Base-by-base conservation (phyloP, 2,329 filamentous ascomycete genomes). In the Aureobasidium uvarum region DNA sequence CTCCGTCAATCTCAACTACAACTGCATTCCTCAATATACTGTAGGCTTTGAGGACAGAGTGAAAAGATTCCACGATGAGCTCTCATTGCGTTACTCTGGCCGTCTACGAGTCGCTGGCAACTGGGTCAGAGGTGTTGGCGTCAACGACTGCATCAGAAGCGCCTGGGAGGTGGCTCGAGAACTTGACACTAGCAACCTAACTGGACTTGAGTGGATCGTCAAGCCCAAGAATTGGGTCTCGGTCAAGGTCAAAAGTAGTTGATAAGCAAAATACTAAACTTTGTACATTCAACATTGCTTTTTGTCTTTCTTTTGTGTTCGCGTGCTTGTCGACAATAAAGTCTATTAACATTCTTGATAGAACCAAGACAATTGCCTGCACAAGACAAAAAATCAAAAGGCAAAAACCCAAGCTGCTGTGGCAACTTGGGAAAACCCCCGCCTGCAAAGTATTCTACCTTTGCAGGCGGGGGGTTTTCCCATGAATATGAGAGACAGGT, bases 21-120 rank as follows among this genome's bases (percentile, higher is more conserved):
- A 95, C 68, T 96, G 92, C 74, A 95, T 99, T 69, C 94, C 95
- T 13, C 95, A 99, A 78, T 96, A 96, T 75, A 84, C 83, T 0
- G 87, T 96, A 1, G 92, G 92, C 41, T 94, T 98, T 76, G 77
- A 84, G 31, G 76, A 80, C 10, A 83, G 85, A 66, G 85, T 96
- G 80, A 77, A 77, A 25, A 73, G 75, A 1, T 84, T 87, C 1
- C 82, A 88, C 70, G 71, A 77, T 2, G 80, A 87, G 62, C 80
- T 91, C 5, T 73, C 77, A 38, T 67, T 78, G 3, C 77, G 79
- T 5, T 96, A 88, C 74, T 75, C 81, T 10, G 86, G 88, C 16
- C 80, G 83, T 14, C 78, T 96, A 33, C 83, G 86, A 66, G 87
- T 95, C 10, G 80, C 80, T 0, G 80, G 80, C 0, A 81, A 74